Evolutionary conservation across 352 stramenopile genomes (phyloP), one percentile per base, ranked within the genome.

Genomic region (Globisporangium yorkense): DNA sequence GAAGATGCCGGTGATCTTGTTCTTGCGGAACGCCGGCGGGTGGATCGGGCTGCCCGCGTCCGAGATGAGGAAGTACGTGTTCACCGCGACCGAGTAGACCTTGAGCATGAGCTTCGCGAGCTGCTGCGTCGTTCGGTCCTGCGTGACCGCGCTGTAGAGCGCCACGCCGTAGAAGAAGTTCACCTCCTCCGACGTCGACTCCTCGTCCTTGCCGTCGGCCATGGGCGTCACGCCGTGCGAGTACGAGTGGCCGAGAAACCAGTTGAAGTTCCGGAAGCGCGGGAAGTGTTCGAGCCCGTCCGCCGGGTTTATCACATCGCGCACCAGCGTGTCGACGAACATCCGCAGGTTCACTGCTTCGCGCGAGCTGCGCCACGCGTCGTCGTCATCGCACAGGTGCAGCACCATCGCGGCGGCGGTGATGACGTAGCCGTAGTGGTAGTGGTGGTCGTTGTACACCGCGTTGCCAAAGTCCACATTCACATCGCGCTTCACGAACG

Each of bases 381-480:
- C 44, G 56, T 77, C 49, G 16, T 65, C 50, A 55, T 75, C 62
- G 33, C 61, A 54, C 45, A 88, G 59, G 47, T 78, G 64, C 37
- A 84, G 55, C 24, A 66, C 56, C 55, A 87, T 87, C 20, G 70
- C 72, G 27, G 71, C 68, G 0, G 71, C 79, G 9, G 67, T 84
- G 46, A 88, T 74, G 18, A 77, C 63, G 55, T 89, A 89, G 61
- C 79, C 79, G 52, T 87, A 89, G 59, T 89, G 79, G 39, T 88
- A 89, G 59, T 89, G 77, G 57, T 89, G 79, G 49, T 89, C 79
- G 45, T 88, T 89, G 71, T 88, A 89, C 35, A 87, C 73, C 24
- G 64, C 66, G 57, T 87, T 89, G 48, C 79, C 76, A 51, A 89
- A 89, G 54, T 89, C 79, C 21, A 86, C 74, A 61, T 89, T 85